Evolutionary conservation across 2,329 filamentous ascomycete genomes (phyloP), one percentile per base, ranked within the genome.

Genomic region (Xylariaceae sp.): DNA sequence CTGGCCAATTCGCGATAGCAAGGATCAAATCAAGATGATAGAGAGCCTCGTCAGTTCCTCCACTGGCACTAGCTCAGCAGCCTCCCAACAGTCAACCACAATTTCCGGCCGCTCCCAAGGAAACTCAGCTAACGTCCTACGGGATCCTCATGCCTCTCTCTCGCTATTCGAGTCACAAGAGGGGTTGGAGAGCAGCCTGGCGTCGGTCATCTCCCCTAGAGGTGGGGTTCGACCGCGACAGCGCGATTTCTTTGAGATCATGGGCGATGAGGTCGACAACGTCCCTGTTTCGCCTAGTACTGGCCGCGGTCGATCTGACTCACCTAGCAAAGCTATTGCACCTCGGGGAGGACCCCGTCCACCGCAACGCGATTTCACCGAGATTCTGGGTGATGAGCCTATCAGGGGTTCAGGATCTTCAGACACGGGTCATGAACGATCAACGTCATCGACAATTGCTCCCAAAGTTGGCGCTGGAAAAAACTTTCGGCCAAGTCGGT

Each of bases 1-100:
- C 75, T 99, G 94, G 94, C 94, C 94, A 49, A 95, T 99, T 69
- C 85, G 86, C 63, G 92, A 96, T 70, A 89, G 87, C 69, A 84
- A 84, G 65, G 92, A 96, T 48, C 92, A 97, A 76, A 81, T 88
- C 63, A 86, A 85, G 65, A 77, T 96, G 66, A 90, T 96, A 65
- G 78, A 82, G 59, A 79, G 77, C 43, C 86, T 80, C 59, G 75
- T 84, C 64, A 81, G 82, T 64, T 72, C 75, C 32, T 71, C 74
- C n/a, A 75, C 75, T 52, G 72, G 69, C 52, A 61, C 66, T 10
- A 46, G 13, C 33, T 10, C 55, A 35, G 66, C 69, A 16, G 62
- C 65, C 6, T 64, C 70, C 29, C 69, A 71, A 42, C 66, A 63
- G 53, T 66, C 73, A 33, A 70, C 72, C 46, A 72, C 77, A 7